Base-by-base conservation (phyloP, 352 stramenopile species). In the Pythium monospermum region DNA sequence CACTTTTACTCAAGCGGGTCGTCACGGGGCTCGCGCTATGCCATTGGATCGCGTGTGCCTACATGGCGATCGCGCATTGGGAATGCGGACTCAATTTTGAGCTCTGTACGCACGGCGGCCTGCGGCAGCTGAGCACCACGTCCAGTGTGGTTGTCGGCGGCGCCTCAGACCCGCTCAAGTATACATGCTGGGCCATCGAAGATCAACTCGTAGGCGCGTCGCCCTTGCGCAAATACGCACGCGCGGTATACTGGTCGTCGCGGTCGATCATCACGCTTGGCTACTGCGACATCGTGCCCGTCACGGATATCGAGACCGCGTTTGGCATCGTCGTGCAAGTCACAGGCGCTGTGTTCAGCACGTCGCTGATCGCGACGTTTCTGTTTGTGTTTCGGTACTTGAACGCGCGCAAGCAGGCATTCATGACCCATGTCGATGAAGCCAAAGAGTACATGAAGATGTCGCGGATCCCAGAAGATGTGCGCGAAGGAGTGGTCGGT, bases 371-470 rank as follows among this genome's bases (percentile, higher is more conserved):
- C 6, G 74, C 79, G 21, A 85, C 74, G 0, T 89, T 83, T 19
- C 52, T 85, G 15, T 89, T 89, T 45, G 79, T 89, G 23, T 85
- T 89, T 30, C 61, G 75, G 6, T 73, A 86, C 37, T 64, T 75
- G 12, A 82, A 77, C 30, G 68, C 61, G 3, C 59, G 70, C 0
- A 74, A 83, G 44, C 73, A 85, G 47, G 65, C 74, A 23, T 86
- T 90, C 53, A 85, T 85, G 70, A 53, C 71, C 2, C 72, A 83
- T 27, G 72, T 87, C 1, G 76, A 90, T 40, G 82, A 69, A 28
- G 71, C 78, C 23, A 85, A 86, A 30, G 76, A 83, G 66, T 87
- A 84, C 57, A 87, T 90, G 78, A 65, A 74, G 43, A 69, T 78
- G 46, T 73, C 69, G 3, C 61, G 65, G n/a, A 80, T 90, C 26